Percentiles rank a stretch among this genome's conserved stretches.
These are phyloP conservation scores for Xylariaceae sp. DNA, from an alignment of 2,329 filamentous ascomycete genomes.

Conservation along the genomic window DNA sequence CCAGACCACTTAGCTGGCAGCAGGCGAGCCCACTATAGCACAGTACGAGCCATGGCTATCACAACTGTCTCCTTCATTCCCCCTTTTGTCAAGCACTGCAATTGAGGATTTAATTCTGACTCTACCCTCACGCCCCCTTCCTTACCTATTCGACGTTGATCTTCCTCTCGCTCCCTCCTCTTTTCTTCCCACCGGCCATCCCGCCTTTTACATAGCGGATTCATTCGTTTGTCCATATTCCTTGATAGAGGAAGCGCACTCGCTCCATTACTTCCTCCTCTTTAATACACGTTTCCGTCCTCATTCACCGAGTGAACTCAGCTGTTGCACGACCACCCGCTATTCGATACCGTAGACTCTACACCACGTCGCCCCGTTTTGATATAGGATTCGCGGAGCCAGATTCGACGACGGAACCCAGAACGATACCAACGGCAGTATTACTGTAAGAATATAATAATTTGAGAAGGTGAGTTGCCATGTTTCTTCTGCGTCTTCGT, in stretches of 20 bases:
- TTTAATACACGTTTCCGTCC: constrained; percentile 30
- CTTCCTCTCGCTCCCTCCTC: constrained; percentile 21
- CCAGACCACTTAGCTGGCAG: not conserved
- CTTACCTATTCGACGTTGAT: constrained; percentile 26
- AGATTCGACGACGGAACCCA: not conserved
- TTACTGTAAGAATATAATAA: not conserved
- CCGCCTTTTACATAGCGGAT: constrained; percentile 32
- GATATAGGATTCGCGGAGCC: not conserved
- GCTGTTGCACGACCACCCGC: constrained; percentile 10
- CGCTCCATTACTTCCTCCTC: constrained; percentile 33
- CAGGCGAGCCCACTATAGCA: constrained; percentile 1
- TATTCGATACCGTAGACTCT: not conserved
- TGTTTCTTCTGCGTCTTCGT: not conserved
- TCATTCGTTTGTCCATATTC: constrained; percentile 37
- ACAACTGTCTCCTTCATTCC: constrained; percentile 2
- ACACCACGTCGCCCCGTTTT: not conserved
- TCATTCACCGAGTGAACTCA: constrained; percentile 5
- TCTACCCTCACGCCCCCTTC: constrained; percentile 15
- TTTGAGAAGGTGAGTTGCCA: not conserved
- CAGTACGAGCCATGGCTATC: not conserved
- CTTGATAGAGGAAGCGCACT: constrained; percentile 33
- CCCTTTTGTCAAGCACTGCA: constrained; percentile 11
- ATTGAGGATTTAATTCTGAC: constrained; percentile 4
- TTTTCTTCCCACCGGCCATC: constrained; percentile 22
- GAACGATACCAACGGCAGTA: not conserved